phyloP scores from a whole-genome alignment of 441 rosid genomes.

The Omphalea diandra region DNA sequence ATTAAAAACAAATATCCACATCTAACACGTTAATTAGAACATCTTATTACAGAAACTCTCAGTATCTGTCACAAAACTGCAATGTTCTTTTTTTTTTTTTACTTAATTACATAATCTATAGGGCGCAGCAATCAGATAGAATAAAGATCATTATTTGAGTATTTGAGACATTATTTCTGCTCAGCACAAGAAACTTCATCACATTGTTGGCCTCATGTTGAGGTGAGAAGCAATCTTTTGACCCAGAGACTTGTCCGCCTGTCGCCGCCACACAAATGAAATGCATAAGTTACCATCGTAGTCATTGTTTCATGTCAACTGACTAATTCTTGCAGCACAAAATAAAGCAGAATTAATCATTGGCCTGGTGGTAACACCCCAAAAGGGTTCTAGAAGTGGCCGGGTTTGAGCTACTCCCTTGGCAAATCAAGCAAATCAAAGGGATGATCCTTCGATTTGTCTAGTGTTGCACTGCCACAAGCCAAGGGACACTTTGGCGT shows the following conservation, averaged over 20 bases:
- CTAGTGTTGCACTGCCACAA: too few species aligned
- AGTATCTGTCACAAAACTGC: constrained; percentile 7
- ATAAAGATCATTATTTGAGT: neutral
- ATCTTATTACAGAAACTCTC: neutral
- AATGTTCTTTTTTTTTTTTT: neutral
- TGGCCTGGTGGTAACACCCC: too few species aligned
- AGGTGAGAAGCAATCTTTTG: constrained; percentile 76
- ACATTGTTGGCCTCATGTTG: constrained; percentile 59
- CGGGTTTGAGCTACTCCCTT: too few species aligned
- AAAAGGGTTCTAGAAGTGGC: too few species aligned
- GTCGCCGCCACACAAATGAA: constrained; percentile 18
- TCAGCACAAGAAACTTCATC: constrained; percentile 12
- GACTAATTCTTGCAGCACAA: too few species aligned
- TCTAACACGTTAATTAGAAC: neutral
- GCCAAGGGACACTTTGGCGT: too few species aligned
- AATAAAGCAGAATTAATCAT: too few species aligned
- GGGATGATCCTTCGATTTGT: too few species aligned
- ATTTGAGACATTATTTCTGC: neutral
- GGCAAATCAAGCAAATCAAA: too few species aligned
- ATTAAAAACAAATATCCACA: too few species aligned
- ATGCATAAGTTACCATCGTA: neutral
- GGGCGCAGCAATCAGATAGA: neutral
- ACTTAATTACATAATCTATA: neutral
- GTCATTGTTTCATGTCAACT: neutral
- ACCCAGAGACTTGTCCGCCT: constrained; percentile 73